Evolutionary conservation across 345 rosid species (phyloP), one percentile per base, ranked within the genome.

Genomic region (Melaleuca alternifolia): DNA sequence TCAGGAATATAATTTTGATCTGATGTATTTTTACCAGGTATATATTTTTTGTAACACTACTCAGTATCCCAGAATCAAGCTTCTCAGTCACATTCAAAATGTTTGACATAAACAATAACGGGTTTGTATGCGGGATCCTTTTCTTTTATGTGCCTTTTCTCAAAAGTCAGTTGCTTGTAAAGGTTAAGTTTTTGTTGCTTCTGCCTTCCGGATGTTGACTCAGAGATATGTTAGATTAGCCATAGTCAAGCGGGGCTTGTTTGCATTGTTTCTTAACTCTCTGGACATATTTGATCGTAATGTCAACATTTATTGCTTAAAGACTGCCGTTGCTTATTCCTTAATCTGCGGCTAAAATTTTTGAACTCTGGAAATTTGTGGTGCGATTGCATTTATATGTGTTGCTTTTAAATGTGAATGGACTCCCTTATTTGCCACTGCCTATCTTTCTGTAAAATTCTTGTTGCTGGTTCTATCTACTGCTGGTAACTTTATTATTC

Each of bases 41-140:
- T 84, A 96, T 97, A 88, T 97, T 97, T 91, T 95, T 96, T 83
- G 96, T 94, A 54, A 97, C 98, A 9, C 91, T 97, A 82, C 98
- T 97, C 82, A 93, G 99, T 90, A 93, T 95, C 24, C 99, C 99
- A 21, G 98, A 96, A 89, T 94, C 99, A 26, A 89, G 96, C 91
- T 96, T 97, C 85, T 90, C 96, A 3, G 92, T 95, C 61, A 93
- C 96, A 84, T 97, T 97, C 94, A 97, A 93, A 89, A 97, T 94
- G 99, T 95, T 97, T 91, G 99, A 97, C 87, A 86, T 88, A 6
- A 90, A 97, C 92, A 93, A 93, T 84, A 92, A 84, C 85, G 98
- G 99, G 99, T 97, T 85, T 59, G 96, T 93, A 84, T 84, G 53
- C 1, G 14, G 48, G 26, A 37, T 85, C 44, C 61, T 23, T 46